Base-by-base conservation (phyloP, 768 basidiomycete genomes). In the Infundibulicybe gibba region DNA sequence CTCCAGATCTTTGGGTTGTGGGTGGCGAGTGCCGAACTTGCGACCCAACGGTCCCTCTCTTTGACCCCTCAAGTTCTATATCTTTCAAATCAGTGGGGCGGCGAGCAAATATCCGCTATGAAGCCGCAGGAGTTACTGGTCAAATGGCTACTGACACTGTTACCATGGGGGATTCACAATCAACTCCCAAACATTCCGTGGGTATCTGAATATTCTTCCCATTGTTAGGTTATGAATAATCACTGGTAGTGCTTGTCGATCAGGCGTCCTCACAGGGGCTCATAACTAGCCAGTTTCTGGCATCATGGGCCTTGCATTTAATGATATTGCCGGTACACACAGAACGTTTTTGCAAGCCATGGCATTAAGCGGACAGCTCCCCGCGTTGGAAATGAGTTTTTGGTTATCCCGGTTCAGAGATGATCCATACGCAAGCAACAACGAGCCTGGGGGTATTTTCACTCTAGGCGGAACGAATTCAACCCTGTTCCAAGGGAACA, bases 1-100 rank as follows among this genome's bases (percentile, higher is more conserved):
- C n/a, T n/a, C n/a, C n/a, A n/a, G n/a, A 97, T 64, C 70, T 97
- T 3, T 99, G 94, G 94, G 75, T 99, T 6, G 83, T 85, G 0
- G 72, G 74, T 12, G 61, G 65, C 0, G 40, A 57, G 19, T 92
- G 80, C 57, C 15, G 5, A 11, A 51, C 49, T 45, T 89, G 85
- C 53, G 47, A 52, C 12, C 3, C 45, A 0, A 45, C 44, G 15
- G 68, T 75, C 0, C 45, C n/a, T n/a, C n/a, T n/a, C n/a, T n/a
- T n/a, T n/a, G n/a, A n/a, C n/a, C n/a, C n/a, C n/a, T n/a, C n/a
- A n/a, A n/a, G n/a, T n/a, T n/a, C n/a, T n/a, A n/a, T n/a, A n/a
- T n/a, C n/a, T n/a, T n/a, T n/a, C n/a, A 57, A 66, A 43, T 50
- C 56, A 3, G 49, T 51, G 1, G 48, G 54, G 8, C 31, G 49